Percentiles rank a stretch among this genome's conserved stretches.
phyloP scores from a whole-genome alignment of 83 land plant genomes.

The Larix sibirica region DNA sequence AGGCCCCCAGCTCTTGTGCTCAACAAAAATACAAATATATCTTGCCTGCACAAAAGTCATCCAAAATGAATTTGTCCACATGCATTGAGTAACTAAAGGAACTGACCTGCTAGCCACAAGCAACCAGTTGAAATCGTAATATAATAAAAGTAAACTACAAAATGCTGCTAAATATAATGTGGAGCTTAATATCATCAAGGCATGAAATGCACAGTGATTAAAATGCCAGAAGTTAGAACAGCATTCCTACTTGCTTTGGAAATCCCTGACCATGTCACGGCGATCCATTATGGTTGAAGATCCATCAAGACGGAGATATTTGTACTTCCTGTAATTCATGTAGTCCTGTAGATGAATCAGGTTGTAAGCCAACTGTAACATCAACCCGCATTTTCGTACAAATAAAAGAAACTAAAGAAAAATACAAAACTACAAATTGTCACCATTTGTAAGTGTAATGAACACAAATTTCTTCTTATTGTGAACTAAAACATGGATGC shows the following conservation, averaged over 20 bases:
- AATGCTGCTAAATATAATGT: not conserved
- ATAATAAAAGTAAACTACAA: not conserved
- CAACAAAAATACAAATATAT: slow-evolving; percentile 94
- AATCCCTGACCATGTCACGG: slow-evolving; percentile 97
- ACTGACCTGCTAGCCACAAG: not conserved
- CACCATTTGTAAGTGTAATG: too few species aligned
- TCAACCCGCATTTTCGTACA: not conserved
- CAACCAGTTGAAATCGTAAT: not conserved
- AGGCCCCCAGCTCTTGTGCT: slow-evolving; percentile 99
- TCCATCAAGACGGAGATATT: slow-evolving; percentile 93
- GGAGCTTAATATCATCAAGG: not conserved
- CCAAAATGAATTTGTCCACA: not conserved
- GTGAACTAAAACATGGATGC: too few species aligned
- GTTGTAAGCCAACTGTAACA: not conserved
- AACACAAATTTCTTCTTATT: too few species aligned
- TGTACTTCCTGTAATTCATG: slow-evolving; percentile 96
- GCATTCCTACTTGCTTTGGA: slow-evolving; percentile 76
- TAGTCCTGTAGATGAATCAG: slow-evolving; percentile 66
- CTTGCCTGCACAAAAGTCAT: slow-evolving; percentile 60
- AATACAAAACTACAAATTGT: too few species aligned
- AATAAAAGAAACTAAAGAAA: too few species aligned
- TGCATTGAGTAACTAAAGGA: not conserved
- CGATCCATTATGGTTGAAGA: slow-evolving; percentile 96
- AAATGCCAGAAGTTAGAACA: not conserved
- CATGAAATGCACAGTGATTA: not conserved